Conservation (phyloP, 331 rosid genomes). For the Pyracantha coccinea region DNA sequence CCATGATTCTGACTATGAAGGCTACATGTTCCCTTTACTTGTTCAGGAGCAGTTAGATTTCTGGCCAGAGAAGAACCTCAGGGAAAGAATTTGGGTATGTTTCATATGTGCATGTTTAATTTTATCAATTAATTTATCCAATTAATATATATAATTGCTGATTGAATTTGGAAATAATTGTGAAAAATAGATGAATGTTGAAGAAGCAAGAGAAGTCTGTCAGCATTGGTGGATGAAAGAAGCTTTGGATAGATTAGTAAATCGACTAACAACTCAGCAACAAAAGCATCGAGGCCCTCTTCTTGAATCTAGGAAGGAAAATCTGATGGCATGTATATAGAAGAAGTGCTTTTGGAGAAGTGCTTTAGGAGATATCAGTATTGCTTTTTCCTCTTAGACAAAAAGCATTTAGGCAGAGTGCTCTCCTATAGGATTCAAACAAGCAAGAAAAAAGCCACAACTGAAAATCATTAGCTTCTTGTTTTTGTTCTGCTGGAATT, state of each 20-base stretch:
- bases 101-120: background rate
- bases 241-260: conserved; percentile 62
- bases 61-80: conserved; percentile 81
- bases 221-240: conserved; percentile 97
- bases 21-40: conserved; percentile 86
- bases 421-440: background rate
- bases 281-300: conserved; percentile 14
- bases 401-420: background rate
- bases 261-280: conserved; percentile 36
- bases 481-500: background rate
- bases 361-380: background rate
- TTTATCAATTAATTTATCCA: background rate
- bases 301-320: conserved; percentile 23
- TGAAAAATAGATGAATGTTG: conserved; percentile 52
- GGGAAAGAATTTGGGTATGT: conserved; percentile 76
- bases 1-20: conserved; percentile 58
- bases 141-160: background rate
- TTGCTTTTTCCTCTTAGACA: background rate
- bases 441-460: background rate
- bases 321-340: background rate
- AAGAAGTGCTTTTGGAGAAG: background rate
- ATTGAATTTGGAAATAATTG: background rate
- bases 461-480: background rate
- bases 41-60: conserved; percentile 74
- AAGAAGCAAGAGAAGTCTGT: conserved; percentile 74